These are phyloP conservation scores for Trametes punicea DNA, from an alignment of 768 basidiomycete species.

Conservation along the genomic window DNA sequence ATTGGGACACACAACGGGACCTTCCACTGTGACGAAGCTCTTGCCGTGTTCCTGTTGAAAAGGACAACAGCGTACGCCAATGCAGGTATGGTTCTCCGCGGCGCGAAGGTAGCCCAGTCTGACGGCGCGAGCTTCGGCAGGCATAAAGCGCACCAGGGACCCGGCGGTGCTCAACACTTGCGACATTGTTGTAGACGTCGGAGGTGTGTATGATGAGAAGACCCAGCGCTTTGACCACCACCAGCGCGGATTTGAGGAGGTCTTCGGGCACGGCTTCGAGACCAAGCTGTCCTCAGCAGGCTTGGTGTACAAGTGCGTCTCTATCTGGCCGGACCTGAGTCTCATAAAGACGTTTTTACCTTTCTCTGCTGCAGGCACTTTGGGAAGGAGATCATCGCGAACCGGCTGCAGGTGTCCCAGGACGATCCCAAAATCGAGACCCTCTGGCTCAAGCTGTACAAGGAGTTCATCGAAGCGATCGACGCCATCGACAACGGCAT, in stretches of 20 bases:
- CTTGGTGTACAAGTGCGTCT: slow-evolving; percentile 86
- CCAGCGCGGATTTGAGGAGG: slow-evolving; percentile 87
- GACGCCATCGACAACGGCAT: slow-evolving; percentile 97
- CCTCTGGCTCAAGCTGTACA: slow-evolving; percentile 90
- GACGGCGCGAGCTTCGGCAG: slow-evolving; percentile 21
- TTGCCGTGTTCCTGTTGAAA: slow-evolving; percentile 87
- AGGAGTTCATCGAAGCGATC: slow-evolving; percentile 94
- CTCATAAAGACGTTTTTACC: background rate
- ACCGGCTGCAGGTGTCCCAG: slow-evolving; percentile 44
- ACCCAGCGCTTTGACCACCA: slow-evolving; percentile 91
- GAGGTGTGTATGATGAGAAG: slow-evolving; percentile 82
- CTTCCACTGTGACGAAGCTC: slow-evolving; percentile 96
- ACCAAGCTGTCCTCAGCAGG: slow-evolving; percentile 94
- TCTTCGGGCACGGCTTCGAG: slow-evolving; percentile 82
- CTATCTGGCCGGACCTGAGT: background rate
- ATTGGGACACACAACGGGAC: slow-evolving; percentile 96
- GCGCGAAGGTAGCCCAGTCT: too few relatives aligned
- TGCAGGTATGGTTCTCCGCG: slow-evolving; percentile 51
- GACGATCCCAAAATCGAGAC: slow-evolving; percentile 64
- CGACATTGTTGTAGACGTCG: slow-evolving; percentile 96
- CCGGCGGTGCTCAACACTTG: slow-evolving; percentile 69
- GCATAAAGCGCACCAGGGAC: slow-evolving; percentile 71
- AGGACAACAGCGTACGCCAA: slow-evolving; percentile 71
- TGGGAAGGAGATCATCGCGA: slow-evolving; percentile 80
- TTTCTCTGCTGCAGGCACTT: slow-evolving; percentile 64